A percentile compares a stretch with the other conserved stretches of the same genome.
Evolutionary conservation across 345 rosid species (phyloP).

Genomic region (Syzygium jambos): DNA sequence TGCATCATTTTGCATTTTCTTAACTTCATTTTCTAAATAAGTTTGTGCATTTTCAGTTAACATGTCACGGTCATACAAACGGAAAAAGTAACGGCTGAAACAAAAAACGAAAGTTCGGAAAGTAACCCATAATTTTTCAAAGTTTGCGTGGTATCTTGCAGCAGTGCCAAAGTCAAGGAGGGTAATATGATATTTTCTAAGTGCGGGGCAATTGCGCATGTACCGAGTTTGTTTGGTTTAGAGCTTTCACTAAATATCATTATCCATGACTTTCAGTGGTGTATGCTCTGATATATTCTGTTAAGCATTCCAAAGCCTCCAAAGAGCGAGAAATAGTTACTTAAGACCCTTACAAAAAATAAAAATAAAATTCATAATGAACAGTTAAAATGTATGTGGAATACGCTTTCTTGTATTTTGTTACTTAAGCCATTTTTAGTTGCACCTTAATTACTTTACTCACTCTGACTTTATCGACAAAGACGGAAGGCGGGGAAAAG

Average conservation of each 20-base stretch:
- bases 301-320: no score
- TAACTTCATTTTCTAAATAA: background rate
- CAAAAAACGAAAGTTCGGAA: background rate
- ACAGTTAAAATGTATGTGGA: accelerated
- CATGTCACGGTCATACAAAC: background rate
- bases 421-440: background rate
- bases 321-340: no score
- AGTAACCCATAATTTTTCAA: background rate
- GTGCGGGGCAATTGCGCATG: no score
- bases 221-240: no score
- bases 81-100: background rate
- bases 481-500: background rate
- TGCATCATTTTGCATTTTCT: background rate
- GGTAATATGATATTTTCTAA: background rate
- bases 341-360: no score
- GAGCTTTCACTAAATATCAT: no score
- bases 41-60: accelerated
- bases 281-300: no score
- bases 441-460: background rate
- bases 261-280: no score
- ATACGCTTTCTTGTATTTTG: no score
- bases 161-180: background rate
- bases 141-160: accelerated
- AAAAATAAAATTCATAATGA: background rate
- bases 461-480: background rate